Evolutionary conservation across 202 grass and related monocot species (phyloP).

Genomic region (Bolboschoenoplectus hybrid): DNA sequence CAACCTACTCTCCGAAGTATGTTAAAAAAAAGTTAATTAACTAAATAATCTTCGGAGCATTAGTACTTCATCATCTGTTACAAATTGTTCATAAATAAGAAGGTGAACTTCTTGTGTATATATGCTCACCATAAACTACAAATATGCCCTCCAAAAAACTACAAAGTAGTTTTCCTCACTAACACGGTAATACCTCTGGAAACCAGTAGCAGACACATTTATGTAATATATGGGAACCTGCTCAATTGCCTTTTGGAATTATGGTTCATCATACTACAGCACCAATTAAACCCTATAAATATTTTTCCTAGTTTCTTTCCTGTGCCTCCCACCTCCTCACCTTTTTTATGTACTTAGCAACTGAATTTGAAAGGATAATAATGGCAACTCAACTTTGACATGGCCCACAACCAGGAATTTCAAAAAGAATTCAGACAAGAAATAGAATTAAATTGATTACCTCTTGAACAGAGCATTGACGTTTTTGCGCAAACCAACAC

Average conservation of each 20-base stretch:
- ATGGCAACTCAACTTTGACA: not conserved
- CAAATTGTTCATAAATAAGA: not conserved
- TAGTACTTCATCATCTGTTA: slow-evolving; percentile 18
- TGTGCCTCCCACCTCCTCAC: not conserved
- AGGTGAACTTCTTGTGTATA: not conserved
- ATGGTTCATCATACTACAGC: not conserved
- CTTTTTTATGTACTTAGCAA: not conserved
- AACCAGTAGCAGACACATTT: not conserved
- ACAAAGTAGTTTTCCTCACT: not conserved
- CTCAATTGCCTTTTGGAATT: not conserved
- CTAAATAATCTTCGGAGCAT: not conserved
- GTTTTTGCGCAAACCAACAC: slow-evolving; percentile 45
- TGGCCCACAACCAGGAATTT: not conserved
- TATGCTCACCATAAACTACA: no score
- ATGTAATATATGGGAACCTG: not conserved
- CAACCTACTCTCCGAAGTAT: not conserved
- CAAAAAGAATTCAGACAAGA: not conserved
- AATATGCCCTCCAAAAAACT: not conserved
- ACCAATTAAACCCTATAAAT: not conserved
- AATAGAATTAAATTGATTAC: slow-evolving; percentile 28
- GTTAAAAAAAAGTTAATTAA: no score
- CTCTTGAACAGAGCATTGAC: slow-evolving; percentile 63
- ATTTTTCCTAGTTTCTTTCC: not conserved
- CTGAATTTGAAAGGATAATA: not conserved
- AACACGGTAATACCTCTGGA: not conserved